These are phyloP conservation scores for Setaria italica DNA, from an alignment of 202 grass and related monocot species.

Conservation along the genomic window DNA sequence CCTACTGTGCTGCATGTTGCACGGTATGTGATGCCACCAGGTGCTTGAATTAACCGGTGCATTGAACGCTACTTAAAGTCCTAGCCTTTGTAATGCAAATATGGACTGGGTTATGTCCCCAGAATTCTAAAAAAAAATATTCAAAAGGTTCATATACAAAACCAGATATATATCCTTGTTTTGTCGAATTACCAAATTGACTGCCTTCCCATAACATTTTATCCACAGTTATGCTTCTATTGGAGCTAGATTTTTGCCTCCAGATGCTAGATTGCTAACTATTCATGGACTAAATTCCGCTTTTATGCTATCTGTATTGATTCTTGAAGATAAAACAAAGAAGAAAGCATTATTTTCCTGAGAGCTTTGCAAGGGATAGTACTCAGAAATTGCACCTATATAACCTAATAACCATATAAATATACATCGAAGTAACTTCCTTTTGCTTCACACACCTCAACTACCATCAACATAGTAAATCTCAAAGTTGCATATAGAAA, in stretches of 20 bases:
- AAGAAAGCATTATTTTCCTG: background rate
- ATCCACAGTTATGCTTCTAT: background rate
- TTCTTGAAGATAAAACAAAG: constrained; percentile 15
- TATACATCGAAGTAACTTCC: background rate
- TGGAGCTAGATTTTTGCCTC: background rate
- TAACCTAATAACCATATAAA: background rate
- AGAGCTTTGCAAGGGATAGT: background rate
- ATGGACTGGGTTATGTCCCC: too few relatives aligned
- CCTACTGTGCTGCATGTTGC: too few relatives aligned
- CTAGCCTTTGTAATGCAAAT: too few relatives aligned
- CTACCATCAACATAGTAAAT: background rate
- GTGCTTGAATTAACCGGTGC: too few relatives aligned
- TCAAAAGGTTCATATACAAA: background rate
- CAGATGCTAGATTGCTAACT: background rate
- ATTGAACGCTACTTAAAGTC: too few relatives aligned
- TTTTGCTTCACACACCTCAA: background rate
- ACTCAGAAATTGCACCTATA: background rate
- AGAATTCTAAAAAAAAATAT: too few relatives aligned
- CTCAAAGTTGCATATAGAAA: background rate
- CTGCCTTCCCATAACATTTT: background rate
- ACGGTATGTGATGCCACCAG: too few relatives aligned
- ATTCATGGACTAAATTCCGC: background rate
- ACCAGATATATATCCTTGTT: background rate
- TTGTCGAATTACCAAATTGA: background rate
- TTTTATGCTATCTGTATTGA: background rate